A percentile compares a stretch with the other conserved stretches of the same genome.
phyloP scores from a whole-genome alignment of 2,329 filamentous ascomycete genomes.

The Aureobasidium subglaciale region DNA sequence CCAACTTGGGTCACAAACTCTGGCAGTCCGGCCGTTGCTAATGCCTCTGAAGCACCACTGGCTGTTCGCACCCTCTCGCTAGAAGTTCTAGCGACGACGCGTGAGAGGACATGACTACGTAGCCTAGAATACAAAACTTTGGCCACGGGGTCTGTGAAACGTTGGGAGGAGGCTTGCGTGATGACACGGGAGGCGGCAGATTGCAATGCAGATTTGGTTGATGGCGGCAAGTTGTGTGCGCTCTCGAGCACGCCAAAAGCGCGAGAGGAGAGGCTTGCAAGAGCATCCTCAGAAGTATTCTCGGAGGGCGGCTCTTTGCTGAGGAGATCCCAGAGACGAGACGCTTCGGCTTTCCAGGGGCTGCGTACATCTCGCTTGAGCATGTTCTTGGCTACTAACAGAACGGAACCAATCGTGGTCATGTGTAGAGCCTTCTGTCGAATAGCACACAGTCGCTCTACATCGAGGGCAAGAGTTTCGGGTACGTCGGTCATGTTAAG shows the following conservation, averaged over 20 bases:
- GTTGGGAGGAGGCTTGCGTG: slow-evolving; percentile 43
- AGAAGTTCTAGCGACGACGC: slow-evolving; percentile 58
- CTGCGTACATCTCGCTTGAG: slow-evolving; percentile 72
- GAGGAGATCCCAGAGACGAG: slow-evolving; percentile 62
- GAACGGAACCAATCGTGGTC: slow-evolving; percentile 64
- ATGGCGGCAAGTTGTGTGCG: slow-evolving; percentile 42
- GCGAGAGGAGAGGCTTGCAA: slow-evolving; percentile 31
- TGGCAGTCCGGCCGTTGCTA: slow-evolving; percentile 61
- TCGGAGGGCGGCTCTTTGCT: slow-evolving; percentile 33
- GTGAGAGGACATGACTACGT: slow-evolving; percentile 57
- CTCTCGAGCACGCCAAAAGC: slow-evolving; percentile 44
- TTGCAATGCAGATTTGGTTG: slow-evolving; percentile 38
- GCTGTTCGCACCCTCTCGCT: slow-evolving; percentile 65
- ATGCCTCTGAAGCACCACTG: slow-evolving; percentile 60
- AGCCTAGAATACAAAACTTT: slow-evolving; percentile 62
- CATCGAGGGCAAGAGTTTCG: slow-evolving; percentile 67
- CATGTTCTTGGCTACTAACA: slow-evolving; percentile 75
- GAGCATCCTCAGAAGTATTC: slow-evolving; percentile 13
- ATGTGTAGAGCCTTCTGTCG: slow-evolving; percentile 56
- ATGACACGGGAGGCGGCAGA: slow-evolving; percentile 44
- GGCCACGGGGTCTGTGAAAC: slow-evolving; percentile 50
- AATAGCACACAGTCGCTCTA: slow-evolving; percentile 53
- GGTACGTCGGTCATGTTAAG: slow-evolving; percentile 52
- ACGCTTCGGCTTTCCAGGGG: slow-evolving; percentile 68
- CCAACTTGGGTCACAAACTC: slow-evolving; percentile 66